phyloP scores from a whole-genome alignment of 345 rosid genomes.

The Diplotaxis tenuifolia region DNA sequence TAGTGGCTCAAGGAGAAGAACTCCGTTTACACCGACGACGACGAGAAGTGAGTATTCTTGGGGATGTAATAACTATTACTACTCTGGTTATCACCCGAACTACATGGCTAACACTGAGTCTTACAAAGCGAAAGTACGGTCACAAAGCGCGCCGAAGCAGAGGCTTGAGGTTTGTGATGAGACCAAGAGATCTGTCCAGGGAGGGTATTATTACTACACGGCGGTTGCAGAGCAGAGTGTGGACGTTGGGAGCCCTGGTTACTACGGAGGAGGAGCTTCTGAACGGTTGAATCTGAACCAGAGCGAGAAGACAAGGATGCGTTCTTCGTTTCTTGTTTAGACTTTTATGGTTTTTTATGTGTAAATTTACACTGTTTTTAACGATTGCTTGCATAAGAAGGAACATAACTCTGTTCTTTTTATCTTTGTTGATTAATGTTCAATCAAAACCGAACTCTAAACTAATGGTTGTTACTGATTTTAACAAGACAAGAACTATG shows the following conservation, averaged over 20 bases:
- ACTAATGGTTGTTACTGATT: neutral
- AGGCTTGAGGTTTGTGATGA: constrained; percentile 58
- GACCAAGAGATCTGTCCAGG: constrained; percentile 34
- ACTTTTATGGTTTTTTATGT: neutral
- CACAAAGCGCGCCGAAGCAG: constrained; percentile 92
- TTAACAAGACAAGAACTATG: neutral
- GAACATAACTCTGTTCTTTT: constrained; percentile 4
- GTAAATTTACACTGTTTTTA: constrained; percentile 22
- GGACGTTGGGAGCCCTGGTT: constrained; percentile 21
- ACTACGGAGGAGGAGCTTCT: constrained; percentile 30
- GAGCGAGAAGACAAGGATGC: constrained; percentile 30
- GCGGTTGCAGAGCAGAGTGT: constrained; percentile 24
- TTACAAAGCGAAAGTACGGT: constrained; percentile 74
- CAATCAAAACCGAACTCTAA: constrained; percentile 1
- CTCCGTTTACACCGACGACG: constrained; percentile 71
- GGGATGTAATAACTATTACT: constrained; percentile 55
- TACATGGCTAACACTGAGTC: constrained; percentile 92
- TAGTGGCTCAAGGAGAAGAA: constrained; percentile 59
- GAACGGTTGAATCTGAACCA: constrained; percentile 29
- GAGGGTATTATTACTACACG: constrained; percentile 19
- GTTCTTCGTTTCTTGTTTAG: constrained; percentile 33
- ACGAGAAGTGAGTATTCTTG: constrained; percentile 67
- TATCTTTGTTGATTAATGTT: neutral
- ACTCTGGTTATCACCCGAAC: constrained; percentile 64
- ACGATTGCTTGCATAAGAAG: constrained; percentile 17